phyloP scores from a whole-genome alignment of 495 filamentous ascomycete genomes.

The Ramalina intermedia region DNA sequence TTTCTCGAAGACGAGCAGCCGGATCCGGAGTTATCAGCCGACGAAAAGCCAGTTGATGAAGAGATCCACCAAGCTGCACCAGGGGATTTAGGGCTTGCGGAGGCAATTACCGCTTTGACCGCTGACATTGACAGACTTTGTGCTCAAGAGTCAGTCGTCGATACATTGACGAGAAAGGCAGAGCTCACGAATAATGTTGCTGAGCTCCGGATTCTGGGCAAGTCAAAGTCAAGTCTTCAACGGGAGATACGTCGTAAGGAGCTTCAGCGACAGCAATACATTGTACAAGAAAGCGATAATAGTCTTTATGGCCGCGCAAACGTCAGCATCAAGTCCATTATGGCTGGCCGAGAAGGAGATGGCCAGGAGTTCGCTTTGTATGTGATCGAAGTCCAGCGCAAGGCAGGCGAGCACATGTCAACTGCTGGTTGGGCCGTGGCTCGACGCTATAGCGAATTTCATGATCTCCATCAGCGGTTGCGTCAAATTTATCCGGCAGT shows the following conservation, averaged over 20 bases:
- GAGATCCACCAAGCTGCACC: constrained; percentile 91
- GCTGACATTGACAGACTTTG: constrained; percentile 79
- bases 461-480: constrained; percentile 83
- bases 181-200: constrained; percentile 94
- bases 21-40: constrained; percentile 45
- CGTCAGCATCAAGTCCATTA: constrained; percentile 78
- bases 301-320: constrained; percentile 85
- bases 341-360: constrained; percentile 81
- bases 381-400: constrained; percentile 77
- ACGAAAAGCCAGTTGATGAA: constrained; percentile 50
- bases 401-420: constrained; percentile 80
- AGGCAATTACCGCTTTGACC: constrained; percentile 74
- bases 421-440: constrained; percentile 70
- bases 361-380: constrained; percentile 91
- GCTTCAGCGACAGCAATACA: constrained; percentile 91
- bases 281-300: constrained; percentile 95
- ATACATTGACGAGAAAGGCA: constrained; percentile 83
- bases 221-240: constrained; percentile 85
- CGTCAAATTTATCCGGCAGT: constrained; percentile 73
- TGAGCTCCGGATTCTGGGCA: constrained; percentile 81
- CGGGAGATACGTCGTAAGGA: constrained; percentile 88
- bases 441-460: constrained; percentile 88
- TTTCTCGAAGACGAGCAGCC: constrained; percentile 76
- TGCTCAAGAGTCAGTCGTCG: constrained; percentile 79
- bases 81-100: constrained; percentile 83